Percentiles rank a stretch among this genome's conserved stretches.
These are phyloP conservation scores for Pezicula neosporulosa DNA, from an alignment of 2,329 filamentous ascomycete genomes.

Conservation along the genomic window DNA sequence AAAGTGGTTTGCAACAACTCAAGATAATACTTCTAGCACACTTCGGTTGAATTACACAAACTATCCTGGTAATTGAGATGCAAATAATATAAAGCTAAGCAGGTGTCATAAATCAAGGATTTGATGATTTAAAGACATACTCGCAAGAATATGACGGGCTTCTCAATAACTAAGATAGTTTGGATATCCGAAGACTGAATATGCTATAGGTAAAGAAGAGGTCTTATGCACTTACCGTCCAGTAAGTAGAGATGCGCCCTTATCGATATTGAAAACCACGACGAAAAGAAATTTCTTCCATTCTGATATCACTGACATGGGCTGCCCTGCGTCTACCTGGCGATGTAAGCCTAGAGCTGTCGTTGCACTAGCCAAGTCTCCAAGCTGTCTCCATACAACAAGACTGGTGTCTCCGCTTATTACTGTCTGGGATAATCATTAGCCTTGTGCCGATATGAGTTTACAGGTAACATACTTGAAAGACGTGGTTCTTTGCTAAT, in stretches of 20 bases:
- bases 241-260: conserved; percentile 46
- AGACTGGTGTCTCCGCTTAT: conserved; percentile 37
- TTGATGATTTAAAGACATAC: too few relatives aligned
- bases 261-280: conserved; percentile 42
- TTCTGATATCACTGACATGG: conserved; percentile 31
- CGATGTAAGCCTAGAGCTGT: conserved; percentile 26
- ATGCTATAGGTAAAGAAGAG: not conserved
- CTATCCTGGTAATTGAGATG: too few relatives aligned
- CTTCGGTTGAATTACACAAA: too few relatives aligned
- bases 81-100: too few relatives aligned
- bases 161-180: too few relatives aligned
- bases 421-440: conserved; percentile 32
- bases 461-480: not conserved
- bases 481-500: conserved; percentile 24
- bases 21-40: too few relatives aligned
- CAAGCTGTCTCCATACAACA: conserved; percentile 34
- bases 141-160: too few relatives aligned
- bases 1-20: too few relatives aligned
- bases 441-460: not conserved
- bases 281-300: conserved; percentile 32
- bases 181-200: not conserved
- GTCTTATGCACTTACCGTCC: conserved; percentile 27
- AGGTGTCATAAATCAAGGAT: too few relatives aligned
- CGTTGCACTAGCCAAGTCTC: conserved; percentile 31
- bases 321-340: conserved; percentile 12